Percentiles rank a stretch among this genome's conserved stretches.
Evolutionary conservation across 306 rosid genomes (phyloP).

Genomic region (Casuarina glauca): DNA sequence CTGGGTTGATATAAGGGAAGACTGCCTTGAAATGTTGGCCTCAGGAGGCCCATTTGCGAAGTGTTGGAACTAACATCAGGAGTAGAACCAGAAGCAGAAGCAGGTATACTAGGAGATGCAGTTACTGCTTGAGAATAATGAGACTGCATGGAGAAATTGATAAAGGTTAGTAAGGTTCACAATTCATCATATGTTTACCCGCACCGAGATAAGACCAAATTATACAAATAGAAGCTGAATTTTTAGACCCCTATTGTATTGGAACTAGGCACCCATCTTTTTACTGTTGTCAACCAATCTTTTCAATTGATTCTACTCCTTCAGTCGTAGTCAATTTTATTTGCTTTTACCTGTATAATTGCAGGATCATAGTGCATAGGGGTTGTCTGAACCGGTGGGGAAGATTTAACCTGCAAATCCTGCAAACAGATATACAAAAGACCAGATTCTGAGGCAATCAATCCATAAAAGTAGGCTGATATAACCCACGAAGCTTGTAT

Average conservation of each 20-base stretch:
- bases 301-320: no score
- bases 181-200: not conserved
- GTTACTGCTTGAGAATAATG: slow-evolving; percentile 25
- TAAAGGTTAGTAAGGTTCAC: not conserved
- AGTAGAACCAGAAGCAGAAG: slow-evolving; percentile 17
- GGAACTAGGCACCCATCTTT: no score
- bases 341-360: slow-evolving; percentile 24
- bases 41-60: slow-evolving; percentile 20
- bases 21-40: slow-evolving; percentile 26
- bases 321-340: not conserved
- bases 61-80: slow-evolving; percentile 18
- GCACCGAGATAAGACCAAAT: not conserved
- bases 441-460: not conserved
- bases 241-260: no score
- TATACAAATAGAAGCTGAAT: not conserved
- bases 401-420: slow-evolving; percentile 30
- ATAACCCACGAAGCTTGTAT: no score
- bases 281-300: no score
- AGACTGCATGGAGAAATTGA: slow-evolving; percentile 10
- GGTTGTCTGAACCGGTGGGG: slow-evolving; percentile 22
- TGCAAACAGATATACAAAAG: slow-evolving; percentile 13
- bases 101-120: slow-evolving; percentile 14
- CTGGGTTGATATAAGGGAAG: slow-evolving; percentile 29
- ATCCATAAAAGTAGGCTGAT: not conserved
- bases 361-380: slow-evolving; percentile 27